Conservation (phyloP, 768 basidiomycete species). For the Pleurotus tuoliensis region DNA sequence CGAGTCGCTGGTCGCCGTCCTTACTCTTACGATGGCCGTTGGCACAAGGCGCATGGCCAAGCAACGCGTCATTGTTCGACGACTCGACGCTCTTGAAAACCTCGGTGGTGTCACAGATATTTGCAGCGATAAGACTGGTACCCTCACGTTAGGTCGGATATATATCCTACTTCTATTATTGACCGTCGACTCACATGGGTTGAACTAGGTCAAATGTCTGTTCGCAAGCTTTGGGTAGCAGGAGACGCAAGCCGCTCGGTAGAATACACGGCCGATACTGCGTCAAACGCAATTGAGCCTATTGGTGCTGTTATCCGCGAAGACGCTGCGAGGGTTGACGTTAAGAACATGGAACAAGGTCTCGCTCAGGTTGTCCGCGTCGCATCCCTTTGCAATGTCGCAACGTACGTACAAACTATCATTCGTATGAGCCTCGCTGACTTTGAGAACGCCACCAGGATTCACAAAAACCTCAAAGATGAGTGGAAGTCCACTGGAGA, state of each 20-base stretch:
- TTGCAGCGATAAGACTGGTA: constrained; percentile 69
- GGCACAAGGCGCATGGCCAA: constrained; percentile 52
- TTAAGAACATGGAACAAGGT: constrained; percentile 15
- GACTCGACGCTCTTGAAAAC: constrained; percentile 61
- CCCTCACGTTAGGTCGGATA: constrained; percentile 30
- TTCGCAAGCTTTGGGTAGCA: constrained; percentile 34
- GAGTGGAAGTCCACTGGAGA: constrained; percentile 48
- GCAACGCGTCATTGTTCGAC: constrained; percentile 56
- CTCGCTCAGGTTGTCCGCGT: constrained; percentile 24
- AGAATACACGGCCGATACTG: constrained; percentile 29
- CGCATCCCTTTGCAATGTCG: constrained; percentile 33
- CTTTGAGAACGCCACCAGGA: constrained; percentile 17
- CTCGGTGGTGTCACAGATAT: constrained; percentile 51
- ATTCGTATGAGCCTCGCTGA: no score
- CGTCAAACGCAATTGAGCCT: constrained; percentile 29
- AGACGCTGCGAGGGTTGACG: constrained; percentile 19
- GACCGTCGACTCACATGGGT: no score
- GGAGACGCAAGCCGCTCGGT: constrained; percentile 18
- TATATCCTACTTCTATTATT: no score
- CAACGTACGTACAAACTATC: constrained; percentile 22
- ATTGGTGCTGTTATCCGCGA: constrained; percentile 22
- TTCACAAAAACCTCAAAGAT: constrained; percentile 34
- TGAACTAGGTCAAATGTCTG: constrained; percentile 33
- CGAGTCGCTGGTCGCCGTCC: constrained; percentile 40
- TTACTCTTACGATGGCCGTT: constrained; percentile 57